phyloP scores from a whole-genome alignment of 2,329 filamentous ascomycete genomes.

The Alternaria sp. region DNA sequence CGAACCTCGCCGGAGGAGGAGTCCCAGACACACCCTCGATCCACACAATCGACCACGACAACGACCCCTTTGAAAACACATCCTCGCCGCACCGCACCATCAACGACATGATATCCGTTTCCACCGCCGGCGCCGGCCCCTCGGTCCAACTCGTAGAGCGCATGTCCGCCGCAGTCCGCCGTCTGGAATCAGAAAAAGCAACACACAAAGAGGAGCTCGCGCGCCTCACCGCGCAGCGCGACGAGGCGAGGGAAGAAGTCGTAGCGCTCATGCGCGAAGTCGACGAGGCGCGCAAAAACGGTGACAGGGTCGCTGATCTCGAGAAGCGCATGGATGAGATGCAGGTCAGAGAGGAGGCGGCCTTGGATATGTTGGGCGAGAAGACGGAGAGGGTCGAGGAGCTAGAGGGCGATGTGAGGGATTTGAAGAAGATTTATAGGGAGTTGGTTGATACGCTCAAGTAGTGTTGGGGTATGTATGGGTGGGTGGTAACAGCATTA shows the following conservation, averaged over 20 bases:
- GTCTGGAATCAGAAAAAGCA: conserved; percentile 91
- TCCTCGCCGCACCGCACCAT: conserved; percentile 72
- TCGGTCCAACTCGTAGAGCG: conserved; percentile 95
- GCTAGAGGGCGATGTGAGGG: conserved; percentile 84
- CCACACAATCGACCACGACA: conserved; percentile 52
- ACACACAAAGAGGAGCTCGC: conserved; percentile 83
- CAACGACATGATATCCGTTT: conserved; percentile 83
- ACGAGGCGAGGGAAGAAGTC: conserved; percentile 92
- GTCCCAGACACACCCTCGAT: conserved; percentile 57
- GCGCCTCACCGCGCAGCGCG: conserved; percentile 82
- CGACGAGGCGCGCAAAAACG: conserved; percentile 72
- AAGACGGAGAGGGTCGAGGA: conserved; percentile 97
- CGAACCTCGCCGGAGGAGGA: conserved; percentile 38
- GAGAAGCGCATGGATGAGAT: conserved; percentile 74
- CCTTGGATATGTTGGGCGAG: conserved; percentile 93
- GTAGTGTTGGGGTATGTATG: background rate
- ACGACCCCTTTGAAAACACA: conserved; percentile 63
- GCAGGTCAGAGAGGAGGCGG: conserved; percentile 84
- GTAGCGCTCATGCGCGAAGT: conserved; percentile 87
- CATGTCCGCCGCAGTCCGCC: conserved; percentile 91
- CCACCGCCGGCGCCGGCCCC: conserved; percentile 88
- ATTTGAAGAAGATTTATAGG: conserved; percentile 96
- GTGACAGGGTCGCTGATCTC: conserved; percentile 68
- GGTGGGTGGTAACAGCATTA: too few species aligned
- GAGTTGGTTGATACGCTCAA: conserved; percentile 64